Evolutionary conservation across 345 rosid species (phyloP).

Genomic region (Lepidium sativum): DNA sequence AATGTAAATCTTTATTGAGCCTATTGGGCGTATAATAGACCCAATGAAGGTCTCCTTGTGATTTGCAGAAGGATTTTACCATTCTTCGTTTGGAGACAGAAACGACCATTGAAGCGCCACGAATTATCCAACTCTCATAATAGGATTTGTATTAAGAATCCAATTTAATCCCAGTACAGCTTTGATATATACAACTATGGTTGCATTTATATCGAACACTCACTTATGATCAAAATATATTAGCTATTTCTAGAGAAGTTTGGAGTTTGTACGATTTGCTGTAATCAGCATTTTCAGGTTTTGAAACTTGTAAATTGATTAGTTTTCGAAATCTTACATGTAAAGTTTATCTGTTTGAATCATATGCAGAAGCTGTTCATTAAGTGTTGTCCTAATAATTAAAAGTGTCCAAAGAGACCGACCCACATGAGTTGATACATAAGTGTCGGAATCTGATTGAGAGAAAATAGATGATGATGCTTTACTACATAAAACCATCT

Average conservation of each 20-base stretch:
- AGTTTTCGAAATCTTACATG: background rate
- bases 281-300: background rate
- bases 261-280: background rate
- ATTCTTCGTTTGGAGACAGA: too few species aligned
- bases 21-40: too few species aligned
- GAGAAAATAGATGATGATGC: conserved; percentile 12
- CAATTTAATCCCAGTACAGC: too few species aligned
- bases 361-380: background rate
- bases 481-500: conserved; percentile 15
- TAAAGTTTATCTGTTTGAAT: background rate
- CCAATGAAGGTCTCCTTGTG: too few species aligned
- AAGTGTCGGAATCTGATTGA: conserved; percentile 15
- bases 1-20: too few species aligned
- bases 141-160: too few species aligned
- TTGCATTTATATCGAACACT: too few species aligned
- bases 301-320: background rate
- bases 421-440: conserved; percentile 21
- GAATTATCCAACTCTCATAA: too few species aligned
- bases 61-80: too few species aligned
- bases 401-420: conserved; percentile 10
- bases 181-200: too few species aligned
- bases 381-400: background rate
- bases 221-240: too few species aligned
- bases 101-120: too few species aligned
- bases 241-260: background rate